Conservation (phyloP, 2,329 filamentous ascomycete genomes). For the Podosphaera fusca region DNA sequence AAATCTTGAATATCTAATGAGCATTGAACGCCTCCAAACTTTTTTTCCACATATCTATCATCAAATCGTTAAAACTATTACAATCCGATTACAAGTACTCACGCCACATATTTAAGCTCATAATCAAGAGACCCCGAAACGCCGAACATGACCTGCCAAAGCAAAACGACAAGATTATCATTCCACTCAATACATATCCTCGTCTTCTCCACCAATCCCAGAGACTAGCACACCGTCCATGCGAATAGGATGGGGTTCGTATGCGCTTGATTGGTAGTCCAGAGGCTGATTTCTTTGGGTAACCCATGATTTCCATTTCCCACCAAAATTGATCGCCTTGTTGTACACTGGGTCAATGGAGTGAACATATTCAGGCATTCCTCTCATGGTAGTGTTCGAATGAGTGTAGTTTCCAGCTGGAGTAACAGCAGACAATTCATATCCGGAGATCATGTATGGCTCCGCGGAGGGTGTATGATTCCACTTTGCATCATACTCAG, state of each 20-base stretch:
- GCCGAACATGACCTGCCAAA: no score
- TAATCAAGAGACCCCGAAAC: no score
- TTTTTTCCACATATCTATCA: no score
- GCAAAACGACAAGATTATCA: no score
- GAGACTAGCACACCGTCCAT: conserved; percentile 5
- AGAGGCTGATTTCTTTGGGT: conserved; percentile 12
- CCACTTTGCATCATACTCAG: conserved; percentile 33
- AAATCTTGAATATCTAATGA: no score
- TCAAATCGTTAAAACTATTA: no score
- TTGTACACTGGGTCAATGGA: conserved; percentile 48
- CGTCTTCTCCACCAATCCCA: conserved; percentile 11
- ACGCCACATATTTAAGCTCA: no score
- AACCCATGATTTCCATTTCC: conserved; percentile 9
- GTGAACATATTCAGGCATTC: conserved; percentile 23
- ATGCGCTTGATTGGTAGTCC: conserved; percentile 16
- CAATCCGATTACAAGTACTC: no score
- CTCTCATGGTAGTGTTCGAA: conserved; percentile 21
- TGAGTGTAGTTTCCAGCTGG: conserved; percentile 21
- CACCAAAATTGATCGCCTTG: conserved; percentile 9
- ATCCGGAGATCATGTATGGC: conserved; percentile 68
- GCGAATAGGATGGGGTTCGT: conserved; percentile 8
- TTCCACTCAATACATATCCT: conserved; percentile 17
- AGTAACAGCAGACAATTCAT: conserved; percentile 36
- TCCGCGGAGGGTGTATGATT: conserved; percentile 12
- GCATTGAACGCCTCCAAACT: no score